Conservation (phyloP, 805 yeast species). For the Wickerhamomyces ciferrii region DNA sequence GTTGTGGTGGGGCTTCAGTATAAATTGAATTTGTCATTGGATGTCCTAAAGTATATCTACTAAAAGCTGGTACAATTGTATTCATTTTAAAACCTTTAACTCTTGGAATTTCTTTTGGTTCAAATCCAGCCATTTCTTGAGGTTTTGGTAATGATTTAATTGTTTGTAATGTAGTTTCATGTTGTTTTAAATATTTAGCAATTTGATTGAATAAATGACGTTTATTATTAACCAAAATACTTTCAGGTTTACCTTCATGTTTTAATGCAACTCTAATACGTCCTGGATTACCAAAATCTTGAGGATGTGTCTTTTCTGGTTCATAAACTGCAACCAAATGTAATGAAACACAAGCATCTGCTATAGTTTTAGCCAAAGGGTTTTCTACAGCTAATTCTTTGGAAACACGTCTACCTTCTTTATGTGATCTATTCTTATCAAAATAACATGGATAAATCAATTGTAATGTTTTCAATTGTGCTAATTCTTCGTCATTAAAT, state of each 20-base stretch:
- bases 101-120: constrained; percentile 57
- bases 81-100: constrained; percentile 89
- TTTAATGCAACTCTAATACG: constrained; percentile 75
- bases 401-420: constrained; percentile 81
- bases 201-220: constrained; percentile 60
- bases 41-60: constrained; percentile 73
- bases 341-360: constrained; percentile 56
- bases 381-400: constrained; percentile 67
- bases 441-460: constrained; percentile 89
- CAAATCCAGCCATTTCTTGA: constrained; percentile 51
- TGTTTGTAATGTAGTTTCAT: constrained; percentile 66
- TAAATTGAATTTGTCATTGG: constrained; percentile 75
- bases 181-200: constrained; percentile 51
- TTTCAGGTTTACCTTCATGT: constrained; percentile 38
- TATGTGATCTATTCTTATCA: constrained; percentile 68
- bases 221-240: constrained; percentile 41
- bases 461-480: constrained; percentile 65
- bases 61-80: constrained; percentile 82
- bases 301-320: constrained; percentile 88
- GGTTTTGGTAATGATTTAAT: constrained; percentile 64
- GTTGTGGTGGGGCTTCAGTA: constrained; percentile 44
- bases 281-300: constrained; percentile 98
- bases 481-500: constrained; percentile 50
- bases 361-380: constrained; percentile 80
- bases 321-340: constrained; percentile 45